Evolutionary conservation across 305 asterid species (phyloP), one percentile per base, ranked within the genome.

Genomic region (Petunia hybrid): DNA sequence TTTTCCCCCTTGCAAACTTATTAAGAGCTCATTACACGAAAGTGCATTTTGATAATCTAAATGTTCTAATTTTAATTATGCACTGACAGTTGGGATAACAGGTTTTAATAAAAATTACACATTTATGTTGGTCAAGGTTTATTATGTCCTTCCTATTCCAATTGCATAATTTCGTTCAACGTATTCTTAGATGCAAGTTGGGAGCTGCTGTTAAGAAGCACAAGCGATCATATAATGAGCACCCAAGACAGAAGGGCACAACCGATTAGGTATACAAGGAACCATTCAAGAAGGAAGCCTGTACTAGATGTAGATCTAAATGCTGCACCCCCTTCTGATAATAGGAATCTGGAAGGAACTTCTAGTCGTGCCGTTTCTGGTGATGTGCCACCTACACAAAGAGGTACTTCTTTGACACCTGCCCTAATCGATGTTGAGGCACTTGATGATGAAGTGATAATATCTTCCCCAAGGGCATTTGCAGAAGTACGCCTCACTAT

Each of bases 401-500:
- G 65, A 79, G 87, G 82, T 82, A 83, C 59, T 48, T 16, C 80
- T 4, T 64, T 82, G 6, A 63, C 83, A 62, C 87, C 93, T 83
- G 87, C 89, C 55, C 85, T 94, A 39, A 96, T 94, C 79, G 98
- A 94, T 86, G 79, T 96, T 35, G 99, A 94, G 69, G 94, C 91
- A 53, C 62, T 88, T 48, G 99, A 96, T 83, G 98, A 94, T 86
- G 99, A 94, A 87, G 97, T 95, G 57, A 14, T 79, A 63, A 89
- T 96, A 80, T 96, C 94, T 66, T 91, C 98, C 1, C 97, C 98
- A 0, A 87, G 93, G 80, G 97, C 97, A 62, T 93, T 96, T 89
- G 95, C 93, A 40, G 89, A 89, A 83, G 99, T 92, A 92, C 61
- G 83, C 77, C 22, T 8, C 2, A 9, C 41, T 63, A 6, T 63